Evolutionary conservation across 352 stramenopile genomes (phyloP), one percentile per base, ranked within the genome.

Genomic region (Hyaloperonospora arabidopsidis): DNA sequence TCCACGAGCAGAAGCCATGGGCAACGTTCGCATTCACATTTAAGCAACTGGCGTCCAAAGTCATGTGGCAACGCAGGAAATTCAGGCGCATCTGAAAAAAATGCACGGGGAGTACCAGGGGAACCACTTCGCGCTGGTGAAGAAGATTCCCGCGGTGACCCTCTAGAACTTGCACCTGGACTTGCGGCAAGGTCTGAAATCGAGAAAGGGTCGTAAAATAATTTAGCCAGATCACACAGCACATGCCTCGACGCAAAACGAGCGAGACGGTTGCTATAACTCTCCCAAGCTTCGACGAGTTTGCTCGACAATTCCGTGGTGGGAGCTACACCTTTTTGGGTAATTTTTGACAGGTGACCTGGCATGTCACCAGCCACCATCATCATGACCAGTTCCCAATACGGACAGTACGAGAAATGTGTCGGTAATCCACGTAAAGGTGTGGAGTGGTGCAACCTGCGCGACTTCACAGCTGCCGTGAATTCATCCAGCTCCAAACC

Each of bases 1-100:
- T 87, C 77, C 45, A 92, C 45, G 7, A 89, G 63, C 4, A 89
- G 53, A 38, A 89, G 40, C 82, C 82, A 92, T 18, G 82, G 82
- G 52, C 82, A 92, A 10, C 69, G 67, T 10, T 79, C 64, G 36
- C 82, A 92, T 7, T 72, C 67, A 52, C 82, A 92, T 25, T 71
- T 77, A n/a, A 92, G 59, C 23, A 88, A 46, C 18, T 84, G 69
- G 0, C 80, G 65, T 2, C 28, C 55, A 35, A 60, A 41, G 43
- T 57, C 43, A 44, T 63, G 61, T 40, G 60, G 53, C 1, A 61
- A 70, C 45, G 65, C 50, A 45, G 65, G 52, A 34, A 58, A 55
- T 28, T 47, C 57, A 14, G 62, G 34, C 15, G 12, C 34, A 46
- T 67, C 58, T 15, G 45, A 35, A 46, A 65, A 29, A 15, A 52